Evolutionary conservation across 2,329 filamentous ascomycete species (phyloP), one percentile per base, ranked within the genome.

Genomic region (Alternaria brassicicola): DNA sequence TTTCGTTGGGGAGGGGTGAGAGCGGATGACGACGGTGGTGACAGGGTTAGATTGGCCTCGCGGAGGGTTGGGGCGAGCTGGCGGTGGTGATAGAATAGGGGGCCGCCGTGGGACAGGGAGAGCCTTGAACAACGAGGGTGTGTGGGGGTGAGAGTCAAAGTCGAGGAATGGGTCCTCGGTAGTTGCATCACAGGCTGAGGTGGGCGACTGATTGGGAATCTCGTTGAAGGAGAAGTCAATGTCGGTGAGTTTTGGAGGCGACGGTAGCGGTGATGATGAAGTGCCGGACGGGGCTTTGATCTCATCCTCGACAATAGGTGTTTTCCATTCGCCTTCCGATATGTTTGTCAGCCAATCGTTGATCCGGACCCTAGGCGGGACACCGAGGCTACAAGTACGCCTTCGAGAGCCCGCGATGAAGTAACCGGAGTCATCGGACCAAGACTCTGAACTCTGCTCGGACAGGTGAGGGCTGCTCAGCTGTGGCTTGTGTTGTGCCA

Each of bases 361-460:
- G 10, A 72, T 60, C 8, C 58, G 57, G 10, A 59, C 61, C 13
- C 57, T 23, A 2, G 57, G 33, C 8, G 62, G 57, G 12, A 19
- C 33, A 21, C 43, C 10, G 9, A 41, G 38, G 38, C 26, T 25
- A 35, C 30, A 51, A 15, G 54, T 39, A 5, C 45, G 47, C 28
- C 26, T 42, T 26, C 36, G 54, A 6, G 50, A 41, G 8, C 49
- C 36, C 2, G 50, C 48, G 28, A 61, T 50, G 8, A 74, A 53
- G 26, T 73, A 71, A 21, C 65, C 61, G 0, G 70, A 73, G 35
- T 73, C 69, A 25, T 67, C 68, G 2, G 69, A 73, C 72, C 72
- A 75, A 0, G 69, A 69, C 17, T 58, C 67, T 4, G 67, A 71
- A 10, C 52, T 62, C 9, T 39, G 46, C 48, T 61, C 54, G 4